Evolutionary conservation across 495 filamentous ascomycete species (phyloP), one percentile per base, ranked within the genome.

Genomic region (Bathelium albidoporum): DNA sequence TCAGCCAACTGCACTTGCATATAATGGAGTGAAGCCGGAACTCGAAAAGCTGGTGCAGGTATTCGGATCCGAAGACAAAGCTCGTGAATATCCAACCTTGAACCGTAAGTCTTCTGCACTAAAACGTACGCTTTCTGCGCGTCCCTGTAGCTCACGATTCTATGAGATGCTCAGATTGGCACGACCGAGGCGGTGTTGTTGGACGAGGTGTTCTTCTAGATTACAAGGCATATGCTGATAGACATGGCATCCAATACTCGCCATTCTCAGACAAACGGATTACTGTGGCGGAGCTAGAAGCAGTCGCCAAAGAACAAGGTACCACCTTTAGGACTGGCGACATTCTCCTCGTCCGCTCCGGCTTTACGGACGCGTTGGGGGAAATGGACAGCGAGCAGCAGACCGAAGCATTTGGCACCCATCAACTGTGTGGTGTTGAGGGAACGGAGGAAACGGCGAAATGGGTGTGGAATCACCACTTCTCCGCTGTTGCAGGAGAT

Each of bases 131-230:
- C 10, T 0, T 1, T 22, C 20, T 26, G 24, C 24, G 31, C 12
- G 1, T 26, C 7, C 53, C 18, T 1, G 20, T 5, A 39, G 18
- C 36, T 58, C 1, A 7, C 18, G 26, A 2, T 16, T 9, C 26
- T 7, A 26, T 29, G 0, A 9, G 10, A 26, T 10, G 26, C 24
- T 5, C 32, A 64, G 62, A 75, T 62, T 76, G 74, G 73, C 72
- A 72, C 55, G 60, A 69, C 24, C 66, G 73, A 5, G 73, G 74
- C 58, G 82, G 82, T 2, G 78, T 85, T 59, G 81, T 82, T 2
- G 82, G 81, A 10, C 77, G 82, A 32, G 82, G 80, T 20, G 80
- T 83, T 2, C 67, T 85, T 2, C 77, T 85, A 63, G 82, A 85
- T 64, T 84, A 80, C 69, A 74, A 75, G 59, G 74, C 74, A n/a